Percentiles rank a stretch among this genome's conserved stretches.
Conservation (phyloP, 192 early-diverging fungal genomes). For the Coemansia furcata region DNA sequence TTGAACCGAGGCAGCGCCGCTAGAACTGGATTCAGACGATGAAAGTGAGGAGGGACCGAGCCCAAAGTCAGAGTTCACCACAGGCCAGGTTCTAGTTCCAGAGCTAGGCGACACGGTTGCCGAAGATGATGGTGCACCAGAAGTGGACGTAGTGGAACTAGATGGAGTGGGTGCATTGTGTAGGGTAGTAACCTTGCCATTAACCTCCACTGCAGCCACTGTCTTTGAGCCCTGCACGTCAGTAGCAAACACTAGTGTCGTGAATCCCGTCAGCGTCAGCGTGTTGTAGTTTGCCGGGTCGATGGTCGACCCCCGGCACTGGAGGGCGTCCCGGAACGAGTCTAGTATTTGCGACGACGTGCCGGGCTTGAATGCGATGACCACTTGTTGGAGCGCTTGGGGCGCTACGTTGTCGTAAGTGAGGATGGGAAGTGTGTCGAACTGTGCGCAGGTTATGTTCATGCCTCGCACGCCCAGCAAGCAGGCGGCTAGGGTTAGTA, state of each 20-base stretch:
- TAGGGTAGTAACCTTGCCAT: neutral
- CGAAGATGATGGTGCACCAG: neutral
- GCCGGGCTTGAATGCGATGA: slow-evolving; percentile 21
- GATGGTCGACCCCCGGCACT: slow-evolving; percentile 33
- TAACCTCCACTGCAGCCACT: slow-evolving; percentile 15
- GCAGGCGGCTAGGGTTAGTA: neutral
- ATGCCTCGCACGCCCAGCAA: neutral
- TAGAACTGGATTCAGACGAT: neutral
- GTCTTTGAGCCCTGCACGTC: slow-evolving; percentile 11
- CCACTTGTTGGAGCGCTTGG: slow-evolving; percentile 13
- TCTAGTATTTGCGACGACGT: slow-evolving; percentile 21
- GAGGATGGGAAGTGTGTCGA: slow-evolving; percentile 17
- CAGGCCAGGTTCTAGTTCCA: neutral
- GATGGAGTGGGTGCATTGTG: neutral
- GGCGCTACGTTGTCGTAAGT: slow-evolving; percentile 35
- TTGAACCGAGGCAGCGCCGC: neutral
- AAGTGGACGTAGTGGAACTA: neutral
- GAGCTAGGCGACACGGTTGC: neutral
- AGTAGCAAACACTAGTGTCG: slow-evolving; percentile 6
- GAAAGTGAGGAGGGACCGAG: neutral
- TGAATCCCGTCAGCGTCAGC: slow-evolving; percentile 16
- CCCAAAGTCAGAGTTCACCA: slow-evolving; percentile 3
- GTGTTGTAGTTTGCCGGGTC: slow-evolving; percentile 30
- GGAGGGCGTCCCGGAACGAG: slow-evolving; percentile 37
- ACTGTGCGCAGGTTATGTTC: slow-evolving; percentile 30